Evolutionary conservation across 108 stramenopile genomes (phyloP), one percentile per base, ranked within the genome.

Genomic region (Craspedostauros australis): DNA sequence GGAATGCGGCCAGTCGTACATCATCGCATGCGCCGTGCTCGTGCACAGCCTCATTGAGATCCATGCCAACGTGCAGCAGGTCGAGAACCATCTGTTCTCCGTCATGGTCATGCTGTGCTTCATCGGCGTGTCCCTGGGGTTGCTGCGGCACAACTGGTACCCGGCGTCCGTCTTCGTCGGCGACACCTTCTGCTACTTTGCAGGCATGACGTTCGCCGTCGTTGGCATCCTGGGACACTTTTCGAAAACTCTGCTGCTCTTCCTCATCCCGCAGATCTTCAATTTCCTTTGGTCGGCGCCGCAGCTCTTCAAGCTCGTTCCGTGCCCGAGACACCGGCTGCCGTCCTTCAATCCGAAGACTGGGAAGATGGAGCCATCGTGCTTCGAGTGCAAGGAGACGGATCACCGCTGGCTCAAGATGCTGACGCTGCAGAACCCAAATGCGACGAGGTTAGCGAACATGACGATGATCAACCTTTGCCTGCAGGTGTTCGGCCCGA

Each of bases 181-280:
- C 1, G 99, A 99, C 67, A 98, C 97, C 23, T 99, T 77, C 62
- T 97, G 96, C 60, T 98, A 99, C 72, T 97, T 95, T 66, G 95
- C 97, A 16, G 99, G 99, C 1, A 97, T 99, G 96, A 95, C 95
- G 0, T 94, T 99, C 74, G 96, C 94, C 1, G 93, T 94, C 18
- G 93, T 93, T 22, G 98, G 94, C 0, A 94, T 94, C 29, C 67
- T 92, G 55, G 90, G 99, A 8, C 97, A 99, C 70, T 99, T 97
- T 68, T 84, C 80, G 75, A 98, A 98, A 57, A 97, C 97, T 1
- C 77, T 99, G 19, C 50, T 97, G 20, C 74, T 98, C 21, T 91
- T 99, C 49, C 95, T 99, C 70, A 72, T 96, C 33, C 99, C 99
- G 5, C 98, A 99, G 70, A 57, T 98, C 2, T 39, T 94, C 39